Evolutionary conservation across 192 early-diverging fungal genomes (phyloP).

Genomic region (Dimargaris cristalligena): DNA sequence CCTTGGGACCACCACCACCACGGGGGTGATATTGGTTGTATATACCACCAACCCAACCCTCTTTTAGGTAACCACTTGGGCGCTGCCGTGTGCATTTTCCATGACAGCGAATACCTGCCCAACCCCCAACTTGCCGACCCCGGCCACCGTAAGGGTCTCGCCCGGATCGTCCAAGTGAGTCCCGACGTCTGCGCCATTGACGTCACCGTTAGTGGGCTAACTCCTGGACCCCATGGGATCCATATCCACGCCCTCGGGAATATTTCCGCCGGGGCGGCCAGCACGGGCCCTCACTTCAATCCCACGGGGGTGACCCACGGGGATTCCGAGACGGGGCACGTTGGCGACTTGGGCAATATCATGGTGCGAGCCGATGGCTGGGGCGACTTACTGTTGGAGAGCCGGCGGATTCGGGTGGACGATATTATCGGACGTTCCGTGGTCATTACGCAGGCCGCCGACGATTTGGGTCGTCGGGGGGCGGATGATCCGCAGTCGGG

Average conservation of each 20-base stretch:
- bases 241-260: conserved; percentile 70
- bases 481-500: conserved; percentile 9
- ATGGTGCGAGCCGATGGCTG: conserved; percentile 43
- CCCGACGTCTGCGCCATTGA: conserved; percentile 57
- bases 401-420: conserved; percentile 60
- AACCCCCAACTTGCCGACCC: conserved; percentile 11
- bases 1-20: not conserved
- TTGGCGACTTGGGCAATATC: conserved; percentile 52
- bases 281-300: conserved; percentile 37
- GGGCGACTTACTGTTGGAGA: conserved; percentile 61
- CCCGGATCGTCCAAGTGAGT: conserved; percentile 64
- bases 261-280: conserved; percentile 37
- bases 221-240: conserved; percentile 46
- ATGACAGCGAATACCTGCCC: conserved; percentile 27
- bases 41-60: not conserved
- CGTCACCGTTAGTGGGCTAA: conserved; percentile 51
- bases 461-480: not conserved
- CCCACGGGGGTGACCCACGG: conserved; percentile 18
- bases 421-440: conserved; percentile 80
- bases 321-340: conserved; percentile 26
- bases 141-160: conserved; percentile 36
- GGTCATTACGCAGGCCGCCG: conserved; percentile 35
- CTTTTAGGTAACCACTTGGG: conserved; percentile 36
- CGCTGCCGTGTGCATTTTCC: conserved; percentile 85
- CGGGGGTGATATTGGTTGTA: not conserved